These are phyloP conservation scores for Ogataea glucozyma DNA, from an alignment of 805 yeast genomes.

Conservation along the genomic window DNA sequence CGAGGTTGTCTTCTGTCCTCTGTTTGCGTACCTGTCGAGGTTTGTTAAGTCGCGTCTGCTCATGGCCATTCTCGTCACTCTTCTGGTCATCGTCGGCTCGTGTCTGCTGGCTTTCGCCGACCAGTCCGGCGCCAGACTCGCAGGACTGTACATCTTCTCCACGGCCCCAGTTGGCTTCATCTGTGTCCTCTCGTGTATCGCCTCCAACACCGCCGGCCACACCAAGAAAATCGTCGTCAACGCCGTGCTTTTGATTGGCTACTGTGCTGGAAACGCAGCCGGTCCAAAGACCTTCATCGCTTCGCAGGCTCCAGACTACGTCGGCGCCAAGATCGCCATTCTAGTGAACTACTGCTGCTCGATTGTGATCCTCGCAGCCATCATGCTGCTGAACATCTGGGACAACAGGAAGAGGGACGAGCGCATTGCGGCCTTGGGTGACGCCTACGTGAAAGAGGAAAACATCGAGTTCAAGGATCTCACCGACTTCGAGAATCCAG, in stretches of 20 bases:
- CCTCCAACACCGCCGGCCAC: slow-evolving; percentile 46
- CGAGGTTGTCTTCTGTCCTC: slow-evolving; percentile 36
- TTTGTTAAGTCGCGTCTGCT: slow-evolving; percentile 28
- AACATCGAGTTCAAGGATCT: slow-evolving; percentile 45
- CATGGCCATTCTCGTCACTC: slow-evolving; percentile 22
- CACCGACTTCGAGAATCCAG: slow-evolving; percentile 44
- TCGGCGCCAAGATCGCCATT: slow-evolving; percentile 44
- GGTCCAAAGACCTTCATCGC: slow-evolving; percentile 56
- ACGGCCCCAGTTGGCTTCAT: slow-evolving; percentile 31
- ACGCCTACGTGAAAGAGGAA: slow-evolving; percentile 22
- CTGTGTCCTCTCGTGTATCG: slow-evolving; percentile 29
- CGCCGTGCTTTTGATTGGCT: slow-evolving; percentile 38
- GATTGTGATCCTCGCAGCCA: slow-evolving; percentile 46
- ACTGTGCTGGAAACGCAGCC: slow-evolving; percentile 48
- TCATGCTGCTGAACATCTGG: slow-evolving; percentile 14
- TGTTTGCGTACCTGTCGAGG: slow-evolving; percentile 30
- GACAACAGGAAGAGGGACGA: slow-evolving; percentile 27
- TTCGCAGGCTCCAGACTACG: slow-evolving; percentile 46
- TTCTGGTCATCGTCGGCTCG: slow-evolving; percentile 25
- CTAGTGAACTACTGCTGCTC: slow-evolving; percentile 13
- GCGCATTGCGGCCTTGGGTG: slow-evolving; percentile 26
- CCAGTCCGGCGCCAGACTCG: slow-evolving; percentile 22
- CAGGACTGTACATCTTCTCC: slow-evolving; percentile 33
- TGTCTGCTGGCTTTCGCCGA: slow-evolving; percentile 33
- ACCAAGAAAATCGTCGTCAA: slow-evolving; percentile 50